Conservation (phyloP, 768 basidiomycete species). For the Crepidotus variabilis region DNA sequence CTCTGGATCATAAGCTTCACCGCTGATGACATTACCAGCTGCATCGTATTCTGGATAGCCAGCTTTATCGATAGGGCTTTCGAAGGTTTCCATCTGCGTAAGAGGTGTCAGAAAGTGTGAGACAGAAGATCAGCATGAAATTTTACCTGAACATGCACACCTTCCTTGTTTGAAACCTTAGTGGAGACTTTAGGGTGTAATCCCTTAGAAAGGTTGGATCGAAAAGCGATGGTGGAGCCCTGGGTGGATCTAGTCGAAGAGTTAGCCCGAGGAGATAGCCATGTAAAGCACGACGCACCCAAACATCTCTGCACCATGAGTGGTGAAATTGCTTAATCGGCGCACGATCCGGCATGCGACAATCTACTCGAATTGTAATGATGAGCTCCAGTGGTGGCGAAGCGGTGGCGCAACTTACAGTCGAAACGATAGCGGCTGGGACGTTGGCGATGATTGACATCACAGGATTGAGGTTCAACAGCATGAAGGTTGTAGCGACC, state of each 20-base stretch:
- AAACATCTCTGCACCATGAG: slow-evolving; percentile 47
- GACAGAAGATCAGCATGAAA: slow-evolving; percentile 3
- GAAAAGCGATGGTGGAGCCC: slow-evolving; percentile 60
- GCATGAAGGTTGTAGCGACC: slow-evolving; percentile 63
- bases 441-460: slow-evolving; percentile 76
- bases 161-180: slow-evolving; percentile 35
- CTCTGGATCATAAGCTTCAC: slow-evolving; percentile 53
- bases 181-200: slow-evolving; percentile 31
- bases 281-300: slow-evolving; percentile 34
- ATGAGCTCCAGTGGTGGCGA: neutral
- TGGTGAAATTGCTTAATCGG: slow-evolving; percentile 56
- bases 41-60: slow-evolving; percentile 51
- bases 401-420: slow-evolving; percentile 33
- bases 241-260: slow-evolving; percentile 34
- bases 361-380: slow-evolving; percentile 37
- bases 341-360: slow-evolving; percentile 61
- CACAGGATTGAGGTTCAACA: slow-evolving; percentile 64
- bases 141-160: slow-evolving; percentile 58
- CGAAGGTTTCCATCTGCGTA: slow-evolving; percentile 64
- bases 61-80: slow-evolving; percentile 38
- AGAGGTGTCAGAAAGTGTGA: neutral
- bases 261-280: slow-evolving; percentile 1
- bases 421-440: slow-evolving; percentile 65
- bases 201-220: slow-evolving; percentile 30
- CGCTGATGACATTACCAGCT: slow-evolving; percentile 44